These are phyloP conservation scores for Conticribra weissflogii DNA, from an alignment of 108 stramenopile genomes.

Conservation along the genomic window DNA sequence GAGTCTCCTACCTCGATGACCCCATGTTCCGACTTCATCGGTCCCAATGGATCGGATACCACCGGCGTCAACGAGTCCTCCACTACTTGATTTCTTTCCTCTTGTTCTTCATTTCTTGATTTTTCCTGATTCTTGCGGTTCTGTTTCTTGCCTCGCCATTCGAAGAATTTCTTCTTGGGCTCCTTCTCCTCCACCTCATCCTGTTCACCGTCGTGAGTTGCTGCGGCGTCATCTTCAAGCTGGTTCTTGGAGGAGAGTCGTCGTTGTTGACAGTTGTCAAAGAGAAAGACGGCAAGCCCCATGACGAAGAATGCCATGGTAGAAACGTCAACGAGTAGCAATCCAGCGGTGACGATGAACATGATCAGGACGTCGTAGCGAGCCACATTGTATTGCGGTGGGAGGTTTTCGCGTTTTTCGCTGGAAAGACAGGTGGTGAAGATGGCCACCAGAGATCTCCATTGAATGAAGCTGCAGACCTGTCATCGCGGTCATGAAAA, in stretches of 20 bases:
- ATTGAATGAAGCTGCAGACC: constrained; percentile 47
- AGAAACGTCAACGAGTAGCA: constrained; percentile 28
- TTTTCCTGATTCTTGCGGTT: neutral
- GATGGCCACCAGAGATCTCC: constrained; percentile 41
- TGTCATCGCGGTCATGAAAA: neutral
- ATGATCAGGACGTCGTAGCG: constrained; percentile 31
- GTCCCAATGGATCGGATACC: neutral
- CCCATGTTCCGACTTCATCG: neutral
- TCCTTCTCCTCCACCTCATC: neutral
- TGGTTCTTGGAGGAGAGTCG: neutral
- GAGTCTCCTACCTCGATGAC: no score
- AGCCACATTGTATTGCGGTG: constrained; percentile 47
- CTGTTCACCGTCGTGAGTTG: no score
- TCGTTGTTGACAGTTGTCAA: neutral
- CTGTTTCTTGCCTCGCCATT: constrained; percentile 12
- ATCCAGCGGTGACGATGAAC: constrained; percentile 27
- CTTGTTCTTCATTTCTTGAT: neutral
- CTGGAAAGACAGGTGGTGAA: constrained; percentile 41
- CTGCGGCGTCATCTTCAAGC: neutral
- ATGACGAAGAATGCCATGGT: constrained; percentile 28
- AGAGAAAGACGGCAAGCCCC: constrained; percentile 1
- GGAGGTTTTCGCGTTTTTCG: constrained; percentile 28
- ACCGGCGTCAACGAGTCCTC: neutral
- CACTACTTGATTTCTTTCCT: neutral
- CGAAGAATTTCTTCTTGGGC: constrained; percentile 4